phyloP scores from a whole-genome alignment of 495 filamentous ascomycete species.

The Apodospora peruviana region DNA sequence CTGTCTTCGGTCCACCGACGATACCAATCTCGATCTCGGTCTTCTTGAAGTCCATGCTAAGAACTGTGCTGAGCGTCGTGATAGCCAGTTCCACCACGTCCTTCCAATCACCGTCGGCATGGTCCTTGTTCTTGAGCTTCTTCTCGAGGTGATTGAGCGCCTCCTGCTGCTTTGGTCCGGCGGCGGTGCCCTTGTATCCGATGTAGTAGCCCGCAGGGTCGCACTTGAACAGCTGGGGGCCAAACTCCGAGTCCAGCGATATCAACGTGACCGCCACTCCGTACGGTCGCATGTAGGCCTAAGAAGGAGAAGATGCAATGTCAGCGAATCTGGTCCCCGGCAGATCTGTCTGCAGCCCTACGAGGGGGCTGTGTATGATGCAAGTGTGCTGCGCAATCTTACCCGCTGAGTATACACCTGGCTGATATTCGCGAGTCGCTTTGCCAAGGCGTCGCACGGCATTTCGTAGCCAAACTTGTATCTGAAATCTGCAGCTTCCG shows the following conservation, averaged over 20 bases:
- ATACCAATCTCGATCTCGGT: conserved; percentile 96
- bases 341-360: conserved; percentile 1
- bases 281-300: conserved; percentile 98
- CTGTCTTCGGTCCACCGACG: conserved; percentile 73
- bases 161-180: conserved; percentile 96
- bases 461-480: conserved; percentile 99
- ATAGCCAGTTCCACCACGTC: conserved; percentile 97
- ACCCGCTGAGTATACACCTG: conserved; percentile 98
- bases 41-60: conserved; percentile 99
- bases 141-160: conserved; percentile 96
- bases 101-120: conserved; percentile 88
- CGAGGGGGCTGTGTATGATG: neutral
- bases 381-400: conserved; percentile 27
- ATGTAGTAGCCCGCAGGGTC: conserved; percentile 97
- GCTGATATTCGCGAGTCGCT: conserved; percentile 96
- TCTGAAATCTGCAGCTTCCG: conserved; percentile 93
- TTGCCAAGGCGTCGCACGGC: conserved; percentile 94
- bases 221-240: conserved; percentile 97
- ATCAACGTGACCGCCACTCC: conserved; percentile 92
- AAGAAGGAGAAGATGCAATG: conserved; percentile 1
- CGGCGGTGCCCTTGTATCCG: conserved; percentile 95
- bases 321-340: conserved; percentile 10
- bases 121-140: conserved; percentile 99
- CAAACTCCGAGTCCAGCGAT: conserved; percentile 85
- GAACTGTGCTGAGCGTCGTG: conserved; percentile 85